Evolutionary conservation across 306 rosid species (phyloP).

Genomic region (Ormosia emarginata): DNA sequence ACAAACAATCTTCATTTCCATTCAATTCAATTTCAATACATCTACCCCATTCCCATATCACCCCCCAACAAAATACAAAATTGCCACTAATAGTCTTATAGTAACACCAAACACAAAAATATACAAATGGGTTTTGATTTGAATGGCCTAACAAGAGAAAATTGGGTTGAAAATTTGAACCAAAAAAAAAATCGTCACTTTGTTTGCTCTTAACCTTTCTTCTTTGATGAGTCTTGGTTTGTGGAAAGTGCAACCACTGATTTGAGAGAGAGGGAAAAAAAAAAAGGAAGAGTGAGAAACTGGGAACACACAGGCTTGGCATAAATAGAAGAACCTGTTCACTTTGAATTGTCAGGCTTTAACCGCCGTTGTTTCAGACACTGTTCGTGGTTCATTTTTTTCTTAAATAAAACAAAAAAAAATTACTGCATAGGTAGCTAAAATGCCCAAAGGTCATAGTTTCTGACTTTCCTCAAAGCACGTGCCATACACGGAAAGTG

Average conservation of each 20-base stretch:
- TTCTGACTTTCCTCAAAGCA: conserved; percentile 22
- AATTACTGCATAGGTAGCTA: conserved; percentile 7
- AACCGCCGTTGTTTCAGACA: conserved; percentile 33
- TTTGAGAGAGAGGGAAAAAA: background rate
- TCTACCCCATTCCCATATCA: background rate
- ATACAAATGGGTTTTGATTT: background rate
- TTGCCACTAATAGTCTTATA: background rate
- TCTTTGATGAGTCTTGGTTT: background rate
- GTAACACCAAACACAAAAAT: background rate
- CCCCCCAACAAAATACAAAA: background rate
- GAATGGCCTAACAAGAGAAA: background rate
- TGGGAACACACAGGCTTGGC: background rate
- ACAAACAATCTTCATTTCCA: background rate
- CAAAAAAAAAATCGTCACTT: background rate
- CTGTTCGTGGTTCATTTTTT: background rate
- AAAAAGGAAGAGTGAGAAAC: conserved; percentile 2
- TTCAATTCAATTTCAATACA: background rate
- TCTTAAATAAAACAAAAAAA: conserved; percentile 6
- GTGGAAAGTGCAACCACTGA: background rate
- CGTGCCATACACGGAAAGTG: conserved; percentile 21
- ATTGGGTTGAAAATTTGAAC: background rate
- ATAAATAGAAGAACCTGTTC: conserved; percentile 24
- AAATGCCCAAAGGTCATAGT: conserved; percentile 26
- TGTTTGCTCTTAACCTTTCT: background rate
- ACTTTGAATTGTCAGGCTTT: conserved; percentile 27